Conservation (phyloP, 2,329 filamentous ascomycete genomes). For the Diaporthe vaccinii region DNA sequence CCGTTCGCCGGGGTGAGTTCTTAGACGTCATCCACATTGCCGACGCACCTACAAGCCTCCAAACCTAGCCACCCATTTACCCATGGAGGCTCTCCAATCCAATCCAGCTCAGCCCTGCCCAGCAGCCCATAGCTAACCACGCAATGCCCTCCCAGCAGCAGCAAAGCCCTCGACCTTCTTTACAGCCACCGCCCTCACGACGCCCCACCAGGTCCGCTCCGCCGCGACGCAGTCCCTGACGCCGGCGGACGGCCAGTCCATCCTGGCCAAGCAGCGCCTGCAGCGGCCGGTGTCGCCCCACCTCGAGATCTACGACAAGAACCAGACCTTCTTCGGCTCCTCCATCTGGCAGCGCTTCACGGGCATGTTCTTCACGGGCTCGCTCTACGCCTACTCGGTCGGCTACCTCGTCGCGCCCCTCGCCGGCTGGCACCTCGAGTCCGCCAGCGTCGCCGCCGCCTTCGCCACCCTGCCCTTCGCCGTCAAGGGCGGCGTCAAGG, state of each 20-base stretch:
- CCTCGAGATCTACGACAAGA: conserved; percentile 85
- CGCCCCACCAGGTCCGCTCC: conserved; percentile 56
- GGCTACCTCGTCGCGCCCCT: conserved; percentile 86
- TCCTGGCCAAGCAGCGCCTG: conserved; percentile 86
- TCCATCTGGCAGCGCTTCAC: conserved; percentile 85
- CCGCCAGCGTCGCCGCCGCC: conserved; percentile 70
- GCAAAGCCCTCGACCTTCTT: conserved; percentile 63
- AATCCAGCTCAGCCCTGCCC: conserved; percentile 27
- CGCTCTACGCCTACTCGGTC: conserved; percentile 83
- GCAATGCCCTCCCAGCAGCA: conserved; percentile 46
- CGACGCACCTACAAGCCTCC: conserved; percentile 18
- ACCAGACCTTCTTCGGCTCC: conserved; percentile 87
- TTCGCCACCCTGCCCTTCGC: conserved; percentile 71
- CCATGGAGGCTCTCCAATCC: not conserved
- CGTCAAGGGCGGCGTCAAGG: conserved; percentile 70
- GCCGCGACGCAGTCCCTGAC: conserved; percentile 71
- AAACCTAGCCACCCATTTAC: not conserved
- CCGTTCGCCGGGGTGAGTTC: conserved; percentile 69
- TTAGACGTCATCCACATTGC: conserved; percentile 25
- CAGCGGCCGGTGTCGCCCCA: conserved; percentile 88
- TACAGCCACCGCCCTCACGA: conserved; percentile 59
- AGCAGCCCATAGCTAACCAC: conserved; percentile 44
- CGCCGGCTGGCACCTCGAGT: conserved; percentile 75
- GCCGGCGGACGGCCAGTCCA: conserved; percentile 65
- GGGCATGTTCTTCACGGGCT: conserved; percentile 78